Base-by-base conservation (phyloP, 2,329 filamentous ascomycete species). In the Fusarium pilosicola region DNA sequence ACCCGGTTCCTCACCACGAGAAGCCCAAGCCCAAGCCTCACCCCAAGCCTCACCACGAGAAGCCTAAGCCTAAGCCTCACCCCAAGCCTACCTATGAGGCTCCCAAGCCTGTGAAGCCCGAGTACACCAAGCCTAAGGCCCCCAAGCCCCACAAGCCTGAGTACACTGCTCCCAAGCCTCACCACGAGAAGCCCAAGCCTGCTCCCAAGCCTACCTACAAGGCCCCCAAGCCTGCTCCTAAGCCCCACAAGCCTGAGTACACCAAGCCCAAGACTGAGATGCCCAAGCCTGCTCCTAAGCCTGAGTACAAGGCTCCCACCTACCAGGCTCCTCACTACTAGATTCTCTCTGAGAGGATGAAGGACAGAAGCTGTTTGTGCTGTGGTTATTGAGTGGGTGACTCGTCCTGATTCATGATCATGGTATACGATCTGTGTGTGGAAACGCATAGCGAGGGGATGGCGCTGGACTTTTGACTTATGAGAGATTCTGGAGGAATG, bases 1-100 rank as follows among this genome's bases (percentile, higher is more conserved):
- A 45, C 12, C 44, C 24, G 20, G 44, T 12, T 28, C 44, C 44
- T 46, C 44, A 48, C 20, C 15, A 36, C 13, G 52, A 62, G 52
- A 64, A 64, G 62, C 36, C 44, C 7, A 64, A 64, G 62, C 38
- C 45, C 3, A 64, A 60, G 42, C 46, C 61, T 59, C 30, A 66
- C 46, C 38, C 45, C 10, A 61, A 61, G 42, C 46, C 61, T 52
- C 15, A 39, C 32, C 12, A 30, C 14, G 58, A 54, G 45, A 62
- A 62, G 60, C 36, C 44, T 11, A 64, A 64, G 62, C 36, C 44
- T 4, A 62, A 62, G 51, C 49, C 61, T 32, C 39, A 57, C 41
- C 42, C 42, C 42, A 45, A 45, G 30, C 30, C 30, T 32, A 10
- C 28, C 7, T 30, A 30, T 30, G 28, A 30, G 28, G 28, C 28